Conservation (phyloP, 805 yeast genomes). For the Ogataea nitratoaversa region DNA sequence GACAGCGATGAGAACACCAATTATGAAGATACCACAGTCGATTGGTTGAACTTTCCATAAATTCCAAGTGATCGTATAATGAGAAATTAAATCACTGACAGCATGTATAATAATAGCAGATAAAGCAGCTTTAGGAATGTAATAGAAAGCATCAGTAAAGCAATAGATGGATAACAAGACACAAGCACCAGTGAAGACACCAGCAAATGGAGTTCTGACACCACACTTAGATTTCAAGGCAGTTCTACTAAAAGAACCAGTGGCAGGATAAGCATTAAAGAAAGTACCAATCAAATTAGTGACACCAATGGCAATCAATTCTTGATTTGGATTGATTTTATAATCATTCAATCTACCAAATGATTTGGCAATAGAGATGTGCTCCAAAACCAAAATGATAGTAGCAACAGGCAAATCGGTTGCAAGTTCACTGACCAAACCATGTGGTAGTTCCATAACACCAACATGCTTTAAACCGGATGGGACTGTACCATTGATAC, state of each 20-base stretch:
- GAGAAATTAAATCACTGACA: conserved; percentile 77
- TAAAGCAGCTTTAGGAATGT: conserved; percentile 85
- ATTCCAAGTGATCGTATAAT: conserved; percentile 60
- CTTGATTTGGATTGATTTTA: conserved; percentile 89
- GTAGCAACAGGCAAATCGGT: conserved; percentile 82
- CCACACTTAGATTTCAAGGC: conserved; percentile 95
- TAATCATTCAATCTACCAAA: conserved; percentile 91
- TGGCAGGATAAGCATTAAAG: conserved; percentile 91
- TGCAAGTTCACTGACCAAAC: conserved; percentile 57
- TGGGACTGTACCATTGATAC: conserved; percentile 74
- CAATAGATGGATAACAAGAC: conserved; percentile 83
- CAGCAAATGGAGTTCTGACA: conserved; percentile 90
- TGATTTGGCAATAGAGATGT: conserved; percentile 89
- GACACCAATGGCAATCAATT: conserved; percentile 88
- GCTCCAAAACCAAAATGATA: conserved; percentile 80
- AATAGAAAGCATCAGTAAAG: conserved; percentile 78
- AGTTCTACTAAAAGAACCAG: conserved; percentile 93
- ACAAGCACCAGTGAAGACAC: conserved; percentile 84
- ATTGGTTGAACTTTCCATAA: conserved; percentile 72
- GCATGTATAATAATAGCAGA: conserved; percentile 91
- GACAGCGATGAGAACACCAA: conserved; percentile 70
- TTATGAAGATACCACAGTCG: conserved; percentile 68
- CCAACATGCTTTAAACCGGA: conserved; percentile 78
- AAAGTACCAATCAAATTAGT: conserved; percentile 88
- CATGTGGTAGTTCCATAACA: conserved; percentile 58